phyloP scores from a whole-genome alignment of 202 grass and related monocot species.

The Schoenoplectus triqueter region DNA sequence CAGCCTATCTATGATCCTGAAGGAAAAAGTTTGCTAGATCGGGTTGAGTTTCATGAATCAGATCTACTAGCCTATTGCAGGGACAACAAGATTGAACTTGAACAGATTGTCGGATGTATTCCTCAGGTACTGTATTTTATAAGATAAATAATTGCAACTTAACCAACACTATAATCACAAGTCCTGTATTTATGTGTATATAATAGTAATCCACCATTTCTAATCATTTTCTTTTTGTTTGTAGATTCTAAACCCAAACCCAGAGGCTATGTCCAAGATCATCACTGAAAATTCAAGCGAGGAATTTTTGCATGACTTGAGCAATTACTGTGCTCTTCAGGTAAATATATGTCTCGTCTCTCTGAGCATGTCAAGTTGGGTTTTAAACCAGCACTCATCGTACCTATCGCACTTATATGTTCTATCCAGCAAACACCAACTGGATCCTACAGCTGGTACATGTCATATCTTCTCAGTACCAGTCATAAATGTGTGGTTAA shows the following conservation, averaged over 20 bases:
- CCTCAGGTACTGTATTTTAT: slow-evolving; percentile 67
- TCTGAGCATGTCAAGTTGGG: background rate
- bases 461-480: slow-evolving; percentile 8
- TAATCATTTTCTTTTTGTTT: slow-evolving; percentile 39
- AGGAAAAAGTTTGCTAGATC: slow-evolving; percentile 90
- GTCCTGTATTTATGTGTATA: background rate
- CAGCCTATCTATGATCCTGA: slow-evolving; percentile 70
- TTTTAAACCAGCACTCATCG: background rate
- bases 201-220: slow-evolving; percentile 20
- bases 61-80: slow-evolving; percentile 96
- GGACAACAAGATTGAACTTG: slow-evolving; percentile 88
- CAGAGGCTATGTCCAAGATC: slow-evolving; percentile 98
- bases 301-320: slow-evolving; percentile 92
- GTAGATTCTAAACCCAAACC: slow-evolving; percentile 99
- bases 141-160: slow-evolving; percentile 17
- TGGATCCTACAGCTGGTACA: slow-evolving; percentile 16
- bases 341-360: slow-evolving; percentile 39
- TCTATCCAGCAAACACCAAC: background rate
- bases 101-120: slow-evolving; percentile 96
- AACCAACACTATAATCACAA: background rate
- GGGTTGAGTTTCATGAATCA: slow-evolving; percentile 97
- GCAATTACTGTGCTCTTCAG: slow-evolving; percentile 99
- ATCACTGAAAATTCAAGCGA: slow-evolving; percentile 94
- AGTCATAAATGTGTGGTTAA: background rate
- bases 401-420: background rate